These are phyloP conservation scores for Auricularia cornea DNA, from an alignment of 768 basidiomycete genomes.

Conservation along the genomic window DNA sequence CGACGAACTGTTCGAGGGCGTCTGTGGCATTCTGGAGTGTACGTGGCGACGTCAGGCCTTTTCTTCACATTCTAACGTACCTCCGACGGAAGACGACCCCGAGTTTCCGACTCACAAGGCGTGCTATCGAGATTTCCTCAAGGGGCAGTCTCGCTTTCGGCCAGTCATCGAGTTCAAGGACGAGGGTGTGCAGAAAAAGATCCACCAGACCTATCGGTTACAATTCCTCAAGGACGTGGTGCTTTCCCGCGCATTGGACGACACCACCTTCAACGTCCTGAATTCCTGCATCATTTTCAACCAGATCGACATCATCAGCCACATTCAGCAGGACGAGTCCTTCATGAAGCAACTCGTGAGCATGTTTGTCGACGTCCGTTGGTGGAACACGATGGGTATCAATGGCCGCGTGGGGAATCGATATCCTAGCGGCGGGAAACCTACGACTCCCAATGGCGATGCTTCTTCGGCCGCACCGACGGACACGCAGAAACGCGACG, in stretches of 20 bases:
- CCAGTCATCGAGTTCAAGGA: constrained; percentile 84
- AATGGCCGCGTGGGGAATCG: neutral
- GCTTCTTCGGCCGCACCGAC: constrained; percentile 21
- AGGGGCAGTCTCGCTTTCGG: constrained; percentile 74
- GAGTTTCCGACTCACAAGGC: constrained; percentile 97
- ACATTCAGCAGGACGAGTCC: constrained; percentile 68
- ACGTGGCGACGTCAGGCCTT: constrained; percentile 20
- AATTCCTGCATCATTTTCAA: constrained; percentile 98
- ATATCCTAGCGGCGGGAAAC: neutral
- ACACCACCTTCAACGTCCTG: constrained; percentile 93
- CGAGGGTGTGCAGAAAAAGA: constrained; percentile 66
- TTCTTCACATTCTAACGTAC: constrained; percentile 12
- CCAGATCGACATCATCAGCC: constrained; percentile 93
- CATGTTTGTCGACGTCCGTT: constrained; percentile 42
- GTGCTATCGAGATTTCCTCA: constrained; percentile 90
- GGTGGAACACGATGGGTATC: neutral
- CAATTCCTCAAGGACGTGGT: constrained; percentile 98
- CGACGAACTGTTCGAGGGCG: constrained; percentile 86
- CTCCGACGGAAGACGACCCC: constrained; percentile 84
- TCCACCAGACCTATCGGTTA: constrained; percentile 94
- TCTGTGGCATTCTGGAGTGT: constrained; percentile 98
- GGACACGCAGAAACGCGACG: constrained; percentile 55
- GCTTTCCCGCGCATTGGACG: constrained; percentile 88
- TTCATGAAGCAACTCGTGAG: constrained; percentile 75
- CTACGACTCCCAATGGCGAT: neutral